phyloP scores from a whole-genome alignment of 31 red algal species.

The Bonnemaisonia californica region DNA sequence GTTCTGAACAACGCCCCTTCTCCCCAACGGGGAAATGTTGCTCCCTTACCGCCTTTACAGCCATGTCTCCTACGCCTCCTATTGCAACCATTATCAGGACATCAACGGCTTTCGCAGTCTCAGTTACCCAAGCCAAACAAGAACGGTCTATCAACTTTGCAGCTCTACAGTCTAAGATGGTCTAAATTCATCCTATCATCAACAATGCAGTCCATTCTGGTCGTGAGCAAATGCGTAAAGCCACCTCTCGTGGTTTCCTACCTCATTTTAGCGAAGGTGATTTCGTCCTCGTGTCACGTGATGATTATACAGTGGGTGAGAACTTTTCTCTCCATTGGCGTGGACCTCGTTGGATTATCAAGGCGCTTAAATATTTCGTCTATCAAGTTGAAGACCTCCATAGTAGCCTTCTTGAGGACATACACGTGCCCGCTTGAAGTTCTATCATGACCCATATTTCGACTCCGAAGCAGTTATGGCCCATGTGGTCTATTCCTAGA shows the following conservation, averaged over 20 bases:
- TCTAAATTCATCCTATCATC: background rate
- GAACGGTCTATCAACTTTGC: background rate
- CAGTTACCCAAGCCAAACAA: background rate
- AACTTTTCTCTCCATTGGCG: background rate
- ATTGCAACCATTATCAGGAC: background rate
- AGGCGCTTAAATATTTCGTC: constrained; percentile 12
- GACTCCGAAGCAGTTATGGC: constrained; percentile 17
- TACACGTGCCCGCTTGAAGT: constrained; percentile 13
- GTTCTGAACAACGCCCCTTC: constrained; percentile 20
- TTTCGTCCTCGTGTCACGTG: constrained; percentile 15
- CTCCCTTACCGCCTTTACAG: constrained; percentile 9
- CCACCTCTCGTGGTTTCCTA: background rate
- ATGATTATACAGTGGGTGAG: background rate
- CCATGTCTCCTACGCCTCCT: background rate
- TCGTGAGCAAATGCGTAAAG: background rate
- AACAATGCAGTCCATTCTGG: background rate
- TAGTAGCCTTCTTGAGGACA: constrained; percentile 22
- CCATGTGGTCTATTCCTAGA: constrained; percentile 16
- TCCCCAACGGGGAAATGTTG: constrained; percentile 4
- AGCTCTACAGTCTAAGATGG: background rate
- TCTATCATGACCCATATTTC: background rate
- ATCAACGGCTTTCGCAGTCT: background rate
- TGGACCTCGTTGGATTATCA: background rate
- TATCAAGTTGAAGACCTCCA: constrained; percentile 15
- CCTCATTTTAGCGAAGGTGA: constrained; percentile 16